Evolutionary conservation across 768 basidiomycete genomes (phyloP), one percentile per base, ranked within the genome.

Genomic region (Lentinula boryana): DNA sequence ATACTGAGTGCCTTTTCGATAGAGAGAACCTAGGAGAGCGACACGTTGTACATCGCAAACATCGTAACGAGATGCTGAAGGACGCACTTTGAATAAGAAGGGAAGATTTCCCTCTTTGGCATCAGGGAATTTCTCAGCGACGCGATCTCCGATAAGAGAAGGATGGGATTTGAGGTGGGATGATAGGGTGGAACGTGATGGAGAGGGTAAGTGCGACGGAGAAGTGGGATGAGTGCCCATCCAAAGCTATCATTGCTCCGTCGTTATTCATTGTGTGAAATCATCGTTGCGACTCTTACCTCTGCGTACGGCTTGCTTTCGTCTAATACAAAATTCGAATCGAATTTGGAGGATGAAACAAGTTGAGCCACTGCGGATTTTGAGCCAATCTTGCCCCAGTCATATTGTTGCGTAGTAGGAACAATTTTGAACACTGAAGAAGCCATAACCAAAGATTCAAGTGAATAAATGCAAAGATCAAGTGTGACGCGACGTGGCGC

Each of bases 221-320:
- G 87, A 80, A 38, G 78, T 90, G 2, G 91, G 82, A 67, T 98
- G 97, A 0, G 97, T 98, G 9, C 97, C 97, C 96, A 98, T 98
- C 97, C 97, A 99, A 48, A 99, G 78, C 95, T 98, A 70, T 58
- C 13, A 38, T 35, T 27, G 40, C 56, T 66, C 15, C 68, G 62
- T 60, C 50, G 48, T 44, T 35, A 52, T 44, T 5, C 31, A 16
- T 48, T 43, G n/a, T 16, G 27, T 46, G 38, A 60, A 57, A 32
- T 2, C 21, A 52, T n/a, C n/a, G n/a, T n/a, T 46, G 49, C n/a
- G 16, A 40, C 43, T 65, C 84, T 56, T 71, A 93, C 96, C 86
- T 99, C 96, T 31, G 97, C 96, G 70, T 98, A 98, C 3, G 93
- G 91, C 62, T 82, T 80, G 18, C 77, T 72, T 66, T 88, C 84